Base-by-base conservation (phyloP, 768 basidiomycete genomes). In the Suillus discolor region DNA sequence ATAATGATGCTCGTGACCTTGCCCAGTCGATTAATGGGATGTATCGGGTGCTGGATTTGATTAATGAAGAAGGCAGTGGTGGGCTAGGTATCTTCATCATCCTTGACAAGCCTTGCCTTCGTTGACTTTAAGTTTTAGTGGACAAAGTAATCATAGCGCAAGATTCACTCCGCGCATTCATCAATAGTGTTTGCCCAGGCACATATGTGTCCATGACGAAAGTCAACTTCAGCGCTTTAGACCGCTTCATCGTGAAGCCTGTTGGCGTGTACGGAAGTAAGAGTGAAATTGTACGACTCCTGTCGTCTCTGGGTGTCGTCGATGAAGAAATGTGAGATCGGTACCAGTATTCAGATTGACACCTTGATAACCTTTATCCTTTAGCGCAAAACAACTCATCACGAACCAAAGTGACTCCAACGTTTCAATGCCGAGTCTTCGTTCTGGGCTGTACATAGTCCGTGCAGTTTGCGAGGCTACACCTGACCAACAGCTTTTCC, bases 71-170 rank as follows among this genome's bases (percentile, higher is more conserved):
- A 54, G 81, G 82, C 1, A 85, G 79, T 47, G 81, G 83, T 5
- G 85, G 86, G 2, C 77, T 87, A 8, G 87, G 87, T 86, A 67
- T 63, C 72, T n/a, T 54, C 42, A 69, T 13, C 13, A 4, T 41
- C 39, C 11, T 41, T 41, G 18, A 11, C 16, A 11, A 25, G 9
- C 11, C 13, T 39, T 8, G 9, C 44, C 49, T 12, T 20, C 41
- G 12, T 63, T 42, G 1, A 16, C 51, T 59, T 20, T 12, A 16
- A 16, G 7, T 20, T 57, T 20, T 66, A 87, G 87, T 87, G 45
- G 86, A 88, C 69, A 89, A 89, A 69, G 81, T 89, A 42, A 83
- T 89, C 71, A 89, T 89, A 39, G 77, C 79, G 2, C 85, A 87
- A 71, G 74, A 80, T 2, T 82, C 85, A 2, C 74, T 89, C 16